Base-by-base conservation (phyloP, 495 filamentous ascomycete genomes). In the Elaphomyces granulatus region DNA sequence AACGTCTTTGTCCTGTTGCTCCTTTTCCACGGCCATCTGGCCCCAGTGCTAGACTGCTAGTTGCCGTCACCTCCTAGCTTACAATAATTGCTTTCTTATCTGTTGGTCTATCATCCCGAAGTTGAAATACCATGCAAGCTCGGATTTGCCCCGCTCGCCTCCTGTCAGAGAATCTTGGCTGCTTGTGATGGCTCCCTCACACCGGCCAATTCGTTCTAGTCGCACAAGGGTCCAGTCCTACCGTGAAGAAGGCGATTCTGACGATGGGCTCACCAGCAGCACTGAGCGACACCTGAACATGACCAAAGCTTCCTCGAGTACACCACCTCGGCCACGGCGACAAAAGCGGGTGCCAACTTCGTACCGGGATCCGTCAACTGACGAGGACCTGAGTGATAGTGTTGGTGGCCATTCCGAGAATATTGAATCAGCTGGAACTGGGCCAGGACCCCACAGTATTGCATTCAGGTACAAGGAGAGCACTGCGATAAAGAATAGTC, bases 311-410 rank as follows among this genome's bases (percentile, higher is more conserved):
- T 20, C 16, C 16, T 19, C 31, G 21, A 15, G 32, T 3, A 17
- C 34, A 4, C 58, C 60, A 18, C 43, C 60, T 15, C 62, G 64
- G 8, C 57, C 64, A 8, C 61, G 59, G 38, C 50, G 51, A 33
- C 43, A 58, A 18, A 45, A 47, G 16, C 51, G 53, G 31, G 54
- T 45, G 34, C 57, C 49, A 7, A 42, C 36, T 14, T 59, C 61
- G 12, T 71, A 71, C 47, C 63, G 66, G 3, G 67, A 71, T 42
- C 53, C 59, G n/a, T 60, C 63, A 1, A 59, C 52, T 2, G 67
- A 67, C 42, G 55, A 49, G 34, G 49, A 50, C 8, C 42, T 53
- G 8, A 46, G 41, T 19, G 14, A 17, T 19, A 14, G 46, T 8
- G 35, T 37, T 10, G 47, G 48, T 26, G 38, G 41, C 8, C 47